Percentiles rank a stretch among this genome's conserved stretches.
These are phyloP conservation scores for Aspergillus sp. DNA, from an alignment of 2,329 filamentous ascomycete genomes.

Conservation along the genomic window DNA sequence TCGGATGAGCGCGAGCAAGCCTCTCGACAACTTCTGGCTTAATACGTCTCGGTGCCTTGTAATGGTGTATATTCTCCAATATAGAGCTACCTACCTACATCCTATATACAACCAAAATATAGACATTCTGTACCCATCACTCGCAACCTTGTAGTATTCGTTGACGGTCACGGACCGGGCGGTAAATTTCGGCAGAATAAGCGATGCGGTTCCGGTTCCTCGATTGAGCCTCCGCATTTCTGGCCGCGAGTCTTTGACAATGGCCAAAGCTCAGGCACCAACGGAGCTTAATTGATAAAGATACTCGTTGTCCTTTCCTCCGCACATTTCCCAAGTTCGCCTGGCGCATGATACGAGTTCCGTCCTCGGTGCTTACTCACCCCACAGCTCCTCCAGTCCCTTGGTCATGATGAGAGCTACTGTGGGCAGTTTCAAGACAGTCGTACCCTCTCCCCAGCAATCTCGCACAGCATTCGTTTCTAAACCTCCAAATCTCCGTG, in stretches of 20 bases:
- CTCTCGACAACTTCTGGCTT: conserved; percentile 15
- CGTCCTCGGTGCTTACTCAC: conserved; percentile 10
- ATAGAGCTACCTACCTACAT: background rate
- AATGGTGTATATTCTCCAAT: background rate
- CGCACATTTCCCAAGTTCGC: background rate
- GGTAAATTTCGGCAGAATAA: conserved; percentile 2
- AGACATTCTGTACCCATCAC: background rate
- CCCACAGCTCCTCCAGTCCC: conserved; percentile 14
- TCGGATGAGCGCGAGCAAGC: conserved; percentile 47
- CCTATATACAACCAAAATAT: conserved; percentile 1
- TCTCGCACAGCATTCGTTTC: conserved; percentile 12
- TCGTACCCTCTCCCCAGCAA: conserved; percentile 20
- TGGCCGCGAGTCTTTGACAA: background rate
- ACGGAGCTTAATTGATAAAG: background rate
- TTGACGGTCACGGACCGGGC: background rate
- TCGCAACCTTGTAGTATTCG: background rate
- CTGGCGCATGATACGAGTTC: conserved; percentile 3
- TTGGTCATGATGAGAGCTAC: conserved; percentile 31
- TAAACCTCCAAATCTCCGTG: background rate
- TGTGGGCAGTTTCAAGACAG: conserved; percentile 24
- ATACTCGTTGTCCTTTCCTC: background rate
- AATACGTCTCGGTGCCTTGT: background rate
- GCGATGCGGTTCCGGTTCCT: background rate
- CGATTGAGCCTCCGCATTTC: background rate
- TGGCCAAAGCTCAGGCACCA: conserved; percentile 3